These are phyloP conservation scores for Nicotiana tomentosiformis DNA, from an alignment of 257 asterid species.

Conservation along the genomic window DNA sequence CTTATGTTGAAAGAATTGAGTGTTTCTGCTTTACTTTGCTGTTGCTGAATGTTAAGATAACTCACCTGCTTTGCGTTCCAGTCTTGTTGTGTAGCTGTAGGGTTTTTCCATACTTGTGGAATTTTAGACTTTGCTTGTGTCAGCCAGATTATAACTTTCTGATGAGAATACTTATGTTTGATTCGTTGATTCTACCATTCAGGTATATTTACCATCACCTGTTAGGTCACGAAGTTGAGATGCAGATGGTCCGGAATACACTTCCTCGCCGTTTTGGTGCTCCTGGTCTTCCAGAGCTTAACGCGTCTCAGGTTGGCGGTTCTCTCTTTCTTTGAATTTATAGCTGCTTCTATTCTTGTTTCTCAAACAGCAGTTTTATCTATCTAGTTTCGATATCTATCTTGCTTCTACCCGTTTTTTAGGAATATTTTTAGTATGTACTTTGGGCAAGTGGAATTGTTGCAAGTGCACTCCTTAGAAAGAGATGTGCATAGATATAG, in stretches of 20 bases:
- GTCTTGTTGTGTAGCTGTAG: neutral
- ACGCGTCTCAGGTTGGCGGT: slow-evolving; percentile 82
- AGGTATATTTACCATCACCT: slow-evolving; percentile 98
- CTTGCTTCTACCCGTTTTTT: neutral
- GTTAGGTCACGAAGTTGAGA: slow-evolving; percentile 98
- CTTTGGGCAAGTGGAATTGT: neutral
- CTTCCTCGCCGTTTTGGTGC: slow-evolving; percentile 99
- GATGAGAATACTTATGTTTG: neutral
- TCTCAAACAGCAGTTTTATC: neutral
- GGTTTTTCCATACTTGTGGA: neutral
- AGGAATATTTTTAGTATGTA: neutral
- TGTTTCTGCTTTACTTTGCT: neutral
- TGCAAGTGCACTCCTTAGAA: neutral
- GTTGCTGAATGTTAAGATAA: neutral
- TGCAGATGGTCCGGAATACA: slow-evolving; percentile 94
- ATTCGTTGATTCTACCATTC: slow-evolving; percentile 8
- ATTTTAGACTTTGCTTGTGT: neutral
- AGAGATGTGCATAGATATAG: neutral
- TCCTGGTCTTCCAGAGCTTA: slow-evolving; percentile 96
- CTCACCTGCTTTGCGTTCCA: neutral
- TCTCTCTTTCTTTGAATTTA: neutral
- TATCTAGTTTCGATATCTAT: neutral
- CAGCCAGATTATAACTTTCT: neutral
- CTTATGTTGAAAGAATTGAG: neutral
- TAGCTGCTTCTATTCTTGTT: neutral